A percentile compares a stretch with the other conserved stretches of the same genome.
These are phyloP conservation scores for Kuraishia piskuri DNA, from an alignment of 805 yeast species.

Conservation along the genomic window DNA sequence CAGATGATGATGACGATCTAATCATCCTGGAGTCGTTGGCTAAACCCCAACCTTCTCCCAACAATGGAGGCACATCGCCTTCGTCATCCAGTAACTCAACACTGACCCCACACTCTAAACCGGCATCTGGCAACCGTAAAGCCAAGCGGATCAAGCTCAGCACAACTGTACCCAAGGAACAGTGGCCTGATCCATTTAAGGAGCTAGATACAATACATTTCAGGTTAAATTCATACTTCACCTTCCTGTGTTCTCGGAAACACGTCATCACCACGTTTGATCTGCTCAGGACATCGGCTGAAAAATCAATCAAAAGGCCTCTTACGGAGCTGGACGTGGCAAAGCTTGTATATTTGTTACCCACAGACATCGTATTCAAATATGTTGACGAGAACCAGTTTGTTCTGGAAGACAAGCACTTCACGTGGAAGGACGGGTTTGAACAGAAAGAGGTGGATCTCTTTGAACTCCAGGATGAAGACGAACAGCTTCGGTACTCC, in stretches of 20 bases:
- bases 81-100: not conserved
- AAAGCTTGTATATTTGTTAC: constrained; percentile 49
- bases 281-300: constrained; percentile 42
- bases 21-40: constrained; percentile 13
- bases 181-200: constrained; percentile 23
- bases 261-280: constrained; percentile 53
- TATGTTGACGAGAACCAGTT: constrained; percentile 73
- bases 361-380: constrained; percentile 60
- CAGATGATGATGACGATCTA: not conserved
- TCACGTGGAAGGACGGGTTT: constrained; percentile 38
- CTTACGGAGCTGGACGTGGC: constrained; percentile 52
- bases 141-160: not conserved
- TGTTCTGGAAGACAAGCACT: constrained; percentile 34
- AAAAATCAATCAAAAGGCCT: constrained; percentile 35
- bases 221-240: constrained; percentile 49
- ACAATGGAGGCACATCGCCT: too few species aligned
- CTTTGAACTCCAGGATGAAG: constrained; percentile 34
- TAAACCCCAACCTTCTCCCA: not conserved
- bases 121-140: not conserved
- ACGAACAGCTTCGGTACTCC: constrained; percentile 21
- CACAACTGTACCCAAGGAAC: constrained; percentile 1
- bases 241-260: constrained; percentile 53
- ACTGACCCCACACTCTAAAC: not conserved
- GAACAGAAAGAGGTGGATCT: constrained; percentile 49
- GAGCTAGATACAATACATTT: constrained; percentile 41